phyloP scores from a whole-genome alignment of 2,329 filamentous ascomycete species.

The Rhinocladiella similis region DNA sequence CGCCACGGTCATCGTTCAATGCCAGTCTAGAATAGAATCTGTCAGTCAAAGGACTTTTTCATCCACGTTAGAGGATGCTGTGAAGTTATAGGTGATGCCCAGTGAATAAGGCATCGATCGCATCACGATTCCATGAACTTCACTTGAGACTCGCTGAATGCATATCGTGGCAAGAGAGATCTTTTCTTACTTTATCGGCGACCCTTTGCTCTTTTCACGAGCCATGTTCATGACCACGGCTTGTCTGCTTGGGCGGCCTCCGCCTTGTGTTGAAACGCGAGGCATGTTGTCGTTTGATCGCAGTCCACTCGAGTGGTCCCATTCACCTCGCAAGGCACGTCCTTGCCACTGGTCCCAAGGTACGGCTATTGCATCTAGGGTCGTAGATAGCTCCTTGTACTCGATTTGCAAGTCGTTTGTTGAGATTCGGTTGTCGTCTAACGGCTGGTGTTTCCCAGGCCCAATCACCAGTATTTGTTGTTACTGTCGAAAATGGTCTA shows the following conservation, averaged over 20 bases:
- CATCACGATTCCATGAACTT: too few relatives aligned
- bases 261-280: slow-evolving; percentile 18
- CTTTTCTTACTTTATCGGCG: slow-evolving; percentile 49
- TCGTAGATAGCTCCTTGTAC: too few relatives aligned
- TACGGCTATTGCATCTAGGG: too few relatives aligned
- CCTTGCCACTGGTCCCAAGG: too few relatives aligned
- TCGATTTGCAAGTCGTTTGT: neutral
- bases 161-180: neutral
- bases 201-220: slow-evolving; percentile 40
- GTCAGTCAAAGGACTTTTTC: too few relatives aligned
- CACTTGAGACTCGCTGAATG: too few relatives aligned
- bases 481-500: slow-evolving; percentile 12
- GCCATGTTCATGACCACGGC: slow-evolving; percentile 26
- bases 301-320: neutral
- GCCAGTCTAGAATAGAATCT: slow-evolving; percentile 65
- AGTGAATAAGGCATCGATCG: neutral
- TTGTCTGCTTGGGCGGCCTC: slow-evolving; percentile 15
- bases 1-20: slow-evolving; percentile 90
- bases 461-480: slow-evolving; percentile 7
- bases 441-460: neutral
- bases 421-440: neutral
- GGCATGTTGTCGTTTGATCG: slow-evolving; percentile 19
- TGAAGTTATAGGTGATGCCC: neutral
- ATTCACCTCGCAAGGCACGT: too few relatives aligned
- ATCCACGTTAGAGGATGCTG: neutral